phyloP scores from a whole-genome alignment of 129 eudicot genomes.

The Pittosporum tobira region DNA sequence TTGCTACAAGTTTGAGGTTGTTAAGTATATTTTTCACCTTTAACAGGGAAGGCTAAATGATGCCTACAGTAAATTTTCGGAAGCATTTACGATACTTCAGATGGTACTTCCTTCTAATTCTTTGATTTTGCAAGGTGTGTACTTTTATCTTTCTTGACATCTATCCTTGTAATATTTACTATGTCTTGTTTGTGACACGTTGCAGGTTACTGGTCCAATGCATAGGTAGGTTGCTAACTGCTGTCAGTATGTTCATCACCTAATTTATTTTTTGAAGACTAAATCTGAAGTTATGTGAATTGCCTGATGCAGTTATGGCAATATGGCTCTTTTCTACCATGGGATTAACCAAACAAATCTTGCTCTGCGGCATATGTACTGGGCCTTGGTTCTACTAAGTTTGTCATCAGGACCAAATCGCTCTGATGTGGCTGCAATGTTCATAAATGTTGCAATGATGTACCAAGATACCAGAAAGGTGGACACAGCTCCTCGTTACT shows the following conservation, averaged over 20 bases:
- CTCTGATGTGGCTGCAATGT: slow-evolving; percentile 97
- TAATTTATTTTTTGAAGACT: neutral
- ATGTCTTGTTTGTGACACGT: neutral
- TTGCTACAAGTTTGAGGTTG: too few species aligned
- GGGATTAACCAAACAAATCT: slow-evolving; percentile 93
- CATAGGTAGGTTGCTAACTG: slow-evolving; percentile 98
- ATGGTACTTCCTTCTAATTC: slow-evolving; percentile 44
- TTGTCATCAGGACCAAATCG: slow-evolving; percentile 96
- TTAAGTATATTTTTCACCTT: neutral
- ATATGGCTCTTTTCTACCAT: slow-evolving; percentile 95
- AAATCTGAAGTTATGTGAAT: neutral
- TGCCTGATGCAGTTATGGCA: slow-evolving; percentile 70
- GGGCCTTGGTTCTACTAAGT: slow-evolving; percentile 71
- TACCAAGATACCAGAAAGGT: slow-evolving; percentile 90
- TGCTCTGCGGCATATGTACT: slow-evolving; percentile 88
- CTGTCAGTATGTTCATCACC: slow-evolving; percentile 55
- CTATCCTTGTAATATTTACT: neutral
- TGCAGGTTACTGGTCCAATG: slow-evolving; percentile 99
- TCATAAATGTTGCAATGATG: slow-evolving; percentile 98
- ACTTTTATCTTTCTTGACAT: slow-evolving; percentile 2
- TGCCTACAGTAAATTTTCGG: slow-evolving; percentile 79
- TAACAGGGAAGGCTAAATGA: slow-evolving; percentile 94
- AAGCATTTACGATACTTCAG: slow-evolving; percentile 92
- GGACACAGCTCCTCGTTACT: slow-evolving; percentile 89
- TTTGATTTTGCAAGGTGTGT: neutral